Conservation (phyloP, 2,329 filamentous ascomycete genomes). For the Amauroascus verrucosus region DNA sequence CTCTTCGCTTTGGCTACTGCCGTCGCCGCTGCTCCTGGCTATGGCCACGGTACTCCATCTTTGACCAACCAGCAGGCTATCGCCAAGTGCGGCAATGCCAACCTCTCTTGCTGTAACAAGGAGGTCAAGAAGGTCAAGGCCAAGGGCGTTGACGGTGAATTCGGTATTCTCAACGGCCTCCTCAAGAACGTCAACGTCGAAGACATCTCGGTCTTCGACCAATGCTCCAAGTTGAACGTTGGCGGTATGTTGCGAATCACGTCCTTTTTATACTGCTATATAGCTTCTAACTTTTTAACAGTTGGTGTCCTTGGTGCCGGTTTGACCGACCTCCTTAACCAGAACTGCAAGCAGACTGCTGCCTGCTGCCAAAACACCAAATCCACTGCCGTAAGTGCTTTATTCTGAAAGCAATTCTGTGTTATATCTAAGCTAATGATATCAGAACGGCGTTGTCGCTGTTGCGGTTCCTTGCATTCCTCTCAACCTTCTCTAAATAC, state of each 20-base stretch:
- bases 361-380: slow-evolving; percentile 17
- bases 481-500: slow-evolving; percentile 30
- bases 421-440: slow-evolving; percentile 1
- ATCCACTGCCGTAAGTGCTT: slow-evolving; percentile 13
- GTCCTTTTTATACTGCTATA: background rate
- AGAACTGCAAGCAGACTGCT: slow-evolving; percentile 14
- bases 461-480: slow-evolving; percentile 32
- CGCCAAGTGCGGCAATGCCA: slow-evolving; percentile 14
- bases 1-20: slow-evolving; percentile 36
- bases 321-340: slow-evolving; percentile 17
- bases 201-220: slow-evolving; percentile 32
- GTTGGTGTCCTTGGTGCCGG: slow-evolving; percentile 24
- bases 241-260: slow-evolving; percentile 21
- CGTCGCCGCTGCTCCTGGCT: slow-evolving; percentile 19
- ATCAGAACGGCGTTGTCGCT: slow-evolving; percentile 27
- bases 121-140: slow-evolving; percentile 27
- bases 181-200: slow-evolving; percentile 28
- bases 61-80: slow-evolving; percentile 10
- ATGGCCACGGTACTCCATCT: background rate
- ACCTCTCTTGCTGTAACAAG: slow-evolving; percentile 26
- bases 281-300: slow-evolving; percentile 1
- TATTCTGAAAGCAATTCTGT: background rate
- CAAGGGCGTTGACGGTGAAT: slow-evolving; percentile 28
- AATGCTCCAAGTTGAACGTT: slow-evolving; percentile 34
- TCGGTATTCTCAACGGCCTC: slow-evolving; percentile 27